Evolutionary conservation across 768 basidiomycete genomes (phyloP).

Genomic region (Termitomyces sp.): DNA sequence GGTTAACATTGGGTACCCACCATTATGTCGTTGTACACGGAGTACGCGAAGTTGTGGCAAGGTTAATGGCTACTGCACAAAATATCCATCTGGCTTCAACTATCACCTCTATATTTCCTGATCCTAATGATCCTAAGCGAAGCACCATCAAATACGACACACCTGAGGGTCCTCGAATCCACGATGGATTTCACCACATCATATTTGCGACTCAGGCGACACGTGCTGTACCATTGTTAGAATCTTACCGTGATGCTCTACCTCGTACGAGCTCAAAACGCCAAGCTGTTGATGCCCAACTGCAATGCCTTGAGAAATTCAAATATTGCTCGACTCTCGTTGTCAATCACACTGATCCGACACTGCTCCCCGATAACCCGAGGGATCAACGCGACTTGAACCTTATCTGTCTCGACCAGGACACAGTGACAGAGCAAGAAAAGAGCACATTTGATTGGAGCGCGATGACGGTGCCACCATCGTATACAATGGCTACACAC

Average conservation of each 20-base stretch:
- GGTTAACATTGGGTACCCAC: constrained; percentile 57
- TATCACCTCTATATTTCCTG: constrained; percentile 39
- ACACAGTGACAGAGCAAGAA: not conserved
- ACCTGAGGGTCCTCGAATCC: constrained; percentile 18
- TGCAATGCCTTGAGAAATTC: constrained; percentile 47
- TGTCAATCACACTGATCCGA: constrained; percentile 63
- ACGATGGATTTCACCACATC: constrained; percentile 56
- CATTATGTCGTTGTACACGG: constrained; percentile 64
- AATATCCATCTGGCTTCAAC: constrained; percentile 51
- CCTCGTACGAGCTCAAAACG: constrained; percentile 19
- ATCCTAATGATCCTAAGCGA: constrained; percentile 25
- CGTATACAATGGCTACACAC: constrained; percentile 72
- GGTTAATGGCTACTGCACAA: constrained; percentile 37
- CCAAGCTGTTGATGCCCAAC: constrained; percentile 29
- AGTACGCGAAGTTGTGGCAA: constrained; percentile 49
- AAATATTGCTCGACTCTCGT: constrained; percentile 52
- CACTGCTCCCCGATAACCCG: constrained; percentile 44
- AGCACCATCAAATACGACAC: constrained; percentile 33
- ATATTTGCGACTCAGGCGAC: constrained; percentile 73
- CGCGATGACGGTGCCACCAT: constrained; percentile 27
- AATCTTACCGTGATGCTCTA: constrained; percentile 37
- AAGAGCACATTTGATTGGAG: constrained; percentile 7
- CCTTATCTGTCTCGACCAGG: constrained; percentile 30
- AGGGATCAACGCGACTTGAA: constrained; percentile 63
- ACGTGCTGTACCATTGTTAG: constrained; percentile 49